Conservation (phyloP, 2,329 filamentous ascomycete genomes). For the Diplodia scrobiculata region DNA sequence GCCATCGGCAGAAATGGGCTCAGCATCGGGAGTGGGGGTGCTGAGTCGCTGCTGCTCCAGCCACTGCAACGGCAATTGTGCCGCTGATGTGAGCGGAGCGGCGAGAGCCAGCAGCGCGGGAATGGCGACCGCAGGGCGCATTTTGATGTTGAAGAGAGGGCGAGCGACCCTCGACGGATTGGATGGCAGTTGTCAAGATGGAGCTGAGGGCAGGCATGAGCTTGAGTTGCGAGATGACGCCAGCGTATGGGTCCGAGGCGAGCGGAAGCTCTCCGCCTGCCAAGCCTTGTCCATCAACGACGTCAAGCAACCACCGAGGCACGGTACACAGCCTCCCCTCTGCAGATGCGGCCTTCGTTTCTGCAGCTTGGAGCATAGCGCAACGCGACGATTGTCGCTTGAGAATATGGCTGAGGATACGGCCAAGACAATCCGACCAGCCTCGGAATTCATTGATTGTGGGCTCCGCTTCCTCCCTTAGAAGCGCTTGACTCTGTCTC, state of each 20-base stretch:
- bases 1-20: background rate
- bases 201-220: constrained; percentile 2
- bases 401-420: background rate
- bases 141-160: constrained; percentile 1
- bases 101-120: background rate
- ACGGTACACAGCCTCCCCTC: background rate
- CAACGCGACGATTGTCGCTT: background rate
- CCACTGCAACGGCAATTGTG: constrained; percentile 6
- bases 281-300: constrained; percentile 3
- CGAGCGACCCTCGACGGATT: background rate
- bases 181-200: constrained; percentile 2
- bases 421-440: background rate
- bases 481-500: constrained; percentile 57
- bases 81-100: constrained; percentile 4
- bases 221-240: constrained; percentile 22
- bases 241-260: constrained; percentile 1
- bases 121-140: background rate
- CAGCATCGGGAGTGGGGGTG: constrained; percentile 15
- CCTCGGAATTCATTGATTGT: background rate
- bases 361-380: background rate
- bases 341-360: too few species aligned
- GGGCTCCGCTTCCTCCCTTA: constrained; percentile 32
- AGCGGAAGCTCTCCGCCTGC: constrained; percentile 22
- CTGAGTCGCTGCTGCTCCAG: background rate
- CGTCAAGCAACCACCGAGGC: too few species aligned